Percentiles rank a stretch among this genome's conserved stretches.
Evolutionary conservation across 202 grass and related monocot species (phyloP).

Genomic region (Digitaria exilis): DNA sequence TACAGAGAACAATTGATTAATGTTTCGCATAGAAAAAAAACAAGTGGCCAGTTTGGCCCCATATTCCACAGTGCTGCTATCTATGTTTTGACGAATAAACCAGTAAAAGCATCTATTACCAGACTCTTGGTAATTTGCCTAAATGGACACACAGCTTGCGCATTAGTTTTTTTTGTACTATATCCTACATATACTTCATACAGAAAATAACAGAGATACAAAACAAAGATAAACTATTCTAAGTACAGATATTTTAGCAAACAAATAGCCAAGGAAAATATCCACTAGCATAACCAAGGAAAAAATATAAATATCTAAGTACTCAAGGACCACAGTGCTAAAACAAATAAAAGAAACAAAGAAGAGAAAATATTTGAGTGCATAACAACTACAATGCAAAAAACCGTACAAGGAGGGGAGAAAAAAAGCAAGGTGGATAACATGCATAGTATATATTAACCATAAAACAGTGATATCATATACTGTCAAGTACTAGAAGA

Average conservation of each 20-base stretch:
- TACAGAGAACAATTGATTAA: too few species aligned
- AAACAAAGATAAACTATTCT: background rate
- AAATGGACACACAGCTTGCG: too few species aligned
- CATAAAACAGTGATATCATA: background rate
- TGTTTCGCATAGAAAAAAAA: too few species aligned
- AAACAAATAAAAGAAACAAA: background rate
- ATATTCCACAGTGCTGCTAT: background rate
- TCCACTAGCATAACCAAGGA: background rate
- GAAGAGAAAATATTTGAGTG: background rate
- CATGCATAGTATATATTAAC: background rate
- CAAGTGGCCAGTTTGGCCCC: too few species aligned
- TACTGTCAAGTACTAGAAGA: background rate
- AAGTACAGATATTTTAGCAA: background rate
- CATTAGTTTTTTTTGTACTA: too few species aligned
- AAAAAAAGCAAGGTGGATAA: background rate
- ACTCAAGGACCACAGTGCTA: background rate
- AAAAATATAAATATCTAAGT: background rate
- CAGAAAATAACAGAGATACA: background rate
- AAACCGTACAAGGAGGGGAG: too few species aligned
- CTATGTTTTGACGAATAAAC: background rate
- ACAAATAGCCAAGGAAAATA: background rate
- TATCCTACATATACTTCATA: too few species aligned
- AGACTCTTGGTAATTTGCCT: too few species aligned
- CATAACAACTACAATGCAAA: background rate
- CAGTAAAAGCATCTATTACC: background rate